These are phyloP conservation scores for Chaetomiaceae sp. DNA, from an alignment of 2,329 filamentous ascomycete genomes.

Conservation along the genomic window DNA sequence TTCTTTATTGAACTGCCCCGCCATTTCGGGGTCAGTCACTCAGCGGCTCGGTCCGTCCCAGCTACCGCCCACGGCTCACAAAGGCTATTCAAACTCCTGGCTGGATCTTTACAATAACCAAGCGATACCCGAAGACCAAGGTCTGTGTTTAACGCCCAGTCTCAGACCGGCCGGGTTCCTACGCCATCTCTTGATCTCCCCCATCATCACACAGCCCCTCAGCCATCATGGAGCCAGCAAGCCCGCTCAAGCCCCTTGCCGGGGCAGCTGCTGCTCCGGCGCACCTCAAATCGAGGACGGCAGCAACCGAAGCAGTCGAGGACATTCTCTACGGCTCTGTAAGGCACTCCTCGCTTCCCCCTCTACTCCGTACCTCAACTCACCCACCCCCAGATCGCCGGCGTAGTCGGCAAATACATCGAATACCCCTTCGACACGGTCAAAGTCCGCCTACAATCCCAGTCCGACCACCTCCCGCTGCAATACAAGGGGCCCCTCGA, in stretches of 20 bases:
- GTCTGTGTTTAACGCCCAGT: not conserved
- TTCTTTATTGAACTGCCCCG: not conserved
- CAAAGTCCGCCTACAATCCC: conserved; percentile 96
- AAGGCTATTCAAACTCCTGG: not conserved
- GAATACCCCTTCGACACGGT: conserved; percentile 99
- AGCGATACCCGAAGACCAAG: not conserved
- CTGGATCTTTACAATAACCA: not conserved
- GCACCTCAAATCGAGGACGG: conserved; percentile 34
- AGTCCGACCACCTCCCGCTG: conserved; percentile 76
- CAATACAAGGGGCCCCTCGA: conserved; percentile 84
- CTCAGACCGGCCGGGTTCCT: not conserved
- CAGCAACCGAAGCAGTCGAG: conserved; percentile 66
- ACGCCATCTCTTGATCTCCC: not conserved
- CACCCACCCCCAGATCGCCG: conserved; percentile 57
- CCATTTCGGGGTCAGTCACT: not conserved
- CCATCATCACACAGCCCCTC: not conserved
- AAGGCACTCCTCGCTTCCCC: conserved; percentile 33
- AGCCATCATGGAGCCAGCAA: conserved; percentile 25
- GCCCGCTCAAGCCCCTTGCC: conserved; percentile 17
- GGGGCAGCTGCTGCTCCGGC: conserved; percentile 4
- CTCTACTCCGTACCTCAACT: conserved; percentile 11
- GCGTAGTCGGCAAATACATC: conserved; percentile 89
- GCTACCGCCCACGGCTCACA: not conserved
- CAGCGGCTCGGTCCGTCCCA: not conserved
- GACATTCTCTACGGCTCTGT: conserved; percentile 87